A percentile compares a stretch with the other conserved stretches of the same genome.
These are phyloP conservation scores for Epithele typhae DNA, from an alignment of 768 basidiomycete species.

Conservation along the genomic window DNA sequence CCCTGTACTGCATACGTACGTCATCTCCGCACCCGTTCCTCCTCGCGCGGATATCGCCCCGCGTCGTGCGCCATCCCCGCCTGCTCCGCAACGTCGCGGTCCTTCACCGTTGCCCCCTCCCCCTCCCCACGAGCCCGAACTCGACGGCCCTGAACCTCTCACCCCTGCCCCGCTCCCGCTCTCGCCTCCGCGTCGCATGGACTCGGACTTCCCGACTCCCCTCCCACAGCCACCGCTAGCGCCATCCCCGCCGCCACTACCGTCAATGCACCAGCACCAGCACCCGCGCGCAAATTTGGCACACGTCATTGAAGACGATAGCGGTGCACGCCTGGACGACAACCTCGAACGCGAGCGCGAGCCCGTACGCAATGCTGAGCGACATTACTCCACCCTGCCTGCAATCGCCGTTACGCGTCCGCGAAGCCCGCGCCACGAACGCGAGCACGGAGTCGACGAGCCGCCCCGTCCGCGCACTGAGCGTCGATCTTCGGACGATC, in stretches of 20 bases:
- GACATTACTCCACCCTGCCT: neutral
- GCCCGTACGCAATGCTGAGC: no score
- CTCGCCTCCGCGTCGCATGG: slow-evolving; percentile 13
- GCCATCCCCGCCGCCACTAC: neutral
- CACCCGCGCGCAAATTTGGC: neutral
- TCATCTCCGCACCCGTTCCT: slow-evolving; percentile 1
- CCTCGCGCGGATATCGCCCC: slow-evolving; percentile 1
- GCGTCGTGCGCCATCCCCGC: slow-evolving; percentile 8
- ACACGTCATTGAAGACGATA: no score
- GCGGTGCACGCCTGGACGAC: no score
- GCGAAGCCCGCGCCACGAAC: slow-evolving; percentile 2
- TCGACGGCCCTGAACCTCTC: slow-evolving; percentile 3
- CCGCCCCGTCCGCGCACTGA: neutral
- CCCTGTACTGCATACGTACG: slow-evolving; percentile 3
- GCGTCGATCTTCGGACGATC: slow-evolving; percentile 10
- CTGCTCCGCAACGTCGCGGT: slow-evolving; percentile 2
- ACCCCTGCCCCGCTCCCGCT: slow-evolving; percentile 18
- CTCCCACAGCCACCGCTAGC: slow-evolving; percentile 8
- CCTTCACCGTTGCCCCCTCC: slow-evolving; percentile 8
- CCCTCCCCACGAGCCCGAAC: slow-evolving; percentile 5
- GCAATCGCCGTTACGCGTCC: neutral
- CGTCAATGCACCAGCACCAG: neutral
- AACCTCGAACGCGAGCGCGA: no score
- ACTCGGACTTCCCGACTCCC: slow-evolving; percentile 15
- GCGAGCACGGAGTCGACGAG: no score